Percentiles rank a stretch among this genome's conserved stretches.
These are phyloP conservation scores for Dendryphion nanum DNA, from an alignment of 2,329 filamentous ascomycete species.

Conservation along the genomic window DNA sequence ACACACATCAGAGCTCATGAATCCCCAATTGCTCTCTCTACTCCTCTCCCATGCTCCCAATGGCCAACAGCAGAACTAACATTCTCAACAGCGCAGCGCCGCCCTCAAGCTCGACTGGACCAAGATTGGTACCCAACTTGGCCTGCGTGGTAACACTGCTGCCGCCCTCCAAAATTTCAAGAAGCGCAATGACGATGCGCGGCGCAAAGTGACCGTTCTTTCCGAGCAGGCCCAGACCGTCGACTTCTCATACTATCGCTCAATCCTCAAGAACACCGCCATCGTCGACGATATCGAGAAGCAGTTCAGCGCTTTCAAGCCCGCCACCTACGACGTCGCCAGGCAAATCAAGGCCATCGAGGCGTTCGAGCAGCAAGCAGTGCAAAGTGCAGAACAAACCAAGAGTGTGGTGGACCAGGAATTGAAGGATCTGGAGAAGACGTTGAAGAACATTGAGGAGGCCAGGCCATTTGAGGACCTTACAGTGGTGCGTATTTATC, in stretches of 20 bases:
- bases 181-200: constrained; percentile 98
- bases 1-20: constrained; percentile 17
- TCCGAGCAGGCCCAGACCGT: constrained; percentile 80
- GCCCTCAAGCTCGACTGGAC: constrained; percentile 99
- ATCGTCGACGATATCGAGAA: constrained; percentile 97
- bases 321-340: constrained; percentile 84
- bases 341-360: constrained; percentile 98
- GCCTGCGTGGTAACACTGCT: constrained; percentile 92
- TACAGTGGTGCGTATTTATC: constrained; percentile 92
- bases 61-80: constrained; percentile 31
- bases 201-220: constrained; percentile 85
- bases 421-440: constrained; percentile 90
- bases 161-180: constrained; percentile 93
- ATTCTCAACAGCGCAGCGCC: constrained; percentile 76
- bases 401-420: constrained; percentile 95
- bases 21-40: constrained; percentile 32
- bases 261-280: constrained; percentile 90
- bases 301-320: constrained; percentile 89
- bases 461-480: constrained; percentile 95
- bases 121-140: constrained; percentile 90
- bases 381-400: constrained; percentile 95
- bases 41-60: constrained; percentile 22
- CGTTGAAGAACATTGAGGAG: constrained; percentile 94
- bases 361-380: constrained; percentile 92
- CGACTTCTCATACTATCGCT: constrained; percentile 93